These are phyloP conservation scores for Dictyostelium citrinum DNA, from an alignment of 78 protist genomes.

Conservation along the genomic window DNA sequence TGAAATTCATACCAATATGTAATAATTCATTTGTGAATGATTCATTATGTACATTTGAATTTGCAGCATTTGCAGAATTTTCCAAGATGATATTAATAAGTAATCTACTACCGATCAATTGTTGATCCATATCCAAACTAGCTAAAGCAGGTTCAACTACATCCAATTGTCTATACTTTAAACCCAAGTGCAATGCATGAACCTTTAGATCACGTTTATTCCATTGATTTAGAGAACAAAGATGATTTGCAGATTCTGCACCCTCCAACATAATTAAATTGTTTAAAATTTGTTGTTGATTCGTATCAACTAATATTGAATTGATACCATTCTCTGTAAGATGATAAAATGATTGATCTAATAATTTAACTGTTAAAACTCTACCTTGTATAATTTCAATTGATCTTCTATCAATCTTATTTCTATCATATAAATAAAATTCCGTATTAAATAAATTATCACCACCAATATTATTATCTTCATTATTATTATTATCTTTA, in stretches of 20 bases:
- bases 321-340: constrained; percentile 15
- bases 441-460: not conserved
- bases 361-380: not conserved
- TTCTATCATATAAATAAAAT: not conserved
- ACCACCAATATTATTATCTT: not conserved
- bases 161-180: constrained; percentile 75
- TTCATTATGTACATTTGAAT: constrained; percentile 65
- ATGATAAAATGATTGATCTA: constrained; percentile 41
- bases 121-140: constrained; percentile 68
- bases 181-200: constrained; percentile 78
- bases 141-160: constrained; percentile 69
- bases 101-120: constrained; percentile 25
- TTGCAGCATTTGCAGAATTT: constrained; percentile 49
- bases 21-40: constrained; percentile 61
- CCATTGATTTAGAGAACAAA: constrained; percentile 73
- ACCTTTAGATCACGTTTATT: constrained; percentile 61
- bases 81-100: constrained; percentile 41
- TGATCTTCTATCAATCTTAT: not conserved
- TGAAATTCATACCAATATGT: constrained; percentile 72
- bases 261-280: constrained; percentile 69
- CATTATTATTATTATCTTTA: not conserved
- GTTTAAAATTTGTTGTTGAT: constrained; percentile 63
- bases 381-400: not conserved
- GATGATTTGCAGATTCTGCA: constrained; percentile 60
- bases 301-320: constrained; percentile 23